Conservation (phyloP, 202 grass and related monocot genomes). For the Digitaria exilis region DNA sequence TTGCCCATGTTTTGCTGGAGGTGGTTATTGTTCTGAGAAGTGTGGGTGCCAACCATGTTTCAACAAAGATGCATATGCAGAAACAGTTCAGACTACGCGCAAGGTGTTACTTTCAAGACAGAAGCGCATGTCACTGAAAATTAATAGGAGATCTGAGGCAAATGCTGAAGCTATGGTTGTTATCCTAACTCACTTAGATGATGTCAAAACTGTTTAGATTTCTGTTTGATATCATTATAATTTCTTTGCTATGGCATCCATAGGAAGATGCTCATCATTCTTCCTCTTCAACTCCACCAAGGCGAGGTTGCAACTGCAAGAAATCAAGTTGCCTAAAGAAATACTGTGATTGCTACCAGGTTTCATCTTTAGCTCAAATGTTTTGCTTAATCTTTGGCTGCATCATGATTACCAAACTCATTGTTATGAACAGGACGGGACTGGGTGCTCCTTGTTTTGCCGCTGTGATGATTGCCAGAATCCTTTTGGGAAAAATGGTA, state of each 20-base stretch:
- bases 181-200: conserved; percentile 33
- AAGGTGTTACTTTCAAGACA: conserved; percentile 65
- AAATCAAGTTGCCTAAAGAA: conserved; percentile 91
- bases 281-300: conserved; percentile 63
- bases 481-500: conserved; percentile 95
- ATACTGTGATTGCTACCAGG: conserved; percentile 94
- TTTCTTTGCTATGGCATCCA: neutral
- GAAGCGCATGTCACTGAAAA: conserved; percentile 63
- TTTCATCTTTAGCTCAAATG: conserved; percentile 46
- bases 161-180: conserved; percentile 55
- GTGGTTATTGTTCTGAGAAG: conserved; percentile 76
- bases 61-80: conserved; percentile 58
- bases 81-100: conserved; percentile 66
- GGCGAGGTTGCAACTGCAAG: conserved; percentile 86
- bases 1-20: conserved; percentile 74
- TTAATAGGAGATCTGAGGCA: conserved; percentile 65
- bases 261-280: conserved; percentile 73
- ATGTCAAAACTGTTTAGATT: neutral
- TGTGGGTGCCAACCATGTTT: conserved; percentile 75
- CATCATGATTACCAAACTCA: neutral
- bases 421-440: conserved; percentile 63
- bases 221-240: conserved; percentile 27
- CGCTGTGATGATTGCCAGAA: conserved; percentile 92
- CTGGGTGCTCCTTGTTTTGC: conserved; percentile 80
- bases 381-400: conserved; percentile 17